phyloP scores from a whole-genome alignment of 2,329 filamentous ascomycete genomes.

The Sporothrix brasiliensis region DNA sequence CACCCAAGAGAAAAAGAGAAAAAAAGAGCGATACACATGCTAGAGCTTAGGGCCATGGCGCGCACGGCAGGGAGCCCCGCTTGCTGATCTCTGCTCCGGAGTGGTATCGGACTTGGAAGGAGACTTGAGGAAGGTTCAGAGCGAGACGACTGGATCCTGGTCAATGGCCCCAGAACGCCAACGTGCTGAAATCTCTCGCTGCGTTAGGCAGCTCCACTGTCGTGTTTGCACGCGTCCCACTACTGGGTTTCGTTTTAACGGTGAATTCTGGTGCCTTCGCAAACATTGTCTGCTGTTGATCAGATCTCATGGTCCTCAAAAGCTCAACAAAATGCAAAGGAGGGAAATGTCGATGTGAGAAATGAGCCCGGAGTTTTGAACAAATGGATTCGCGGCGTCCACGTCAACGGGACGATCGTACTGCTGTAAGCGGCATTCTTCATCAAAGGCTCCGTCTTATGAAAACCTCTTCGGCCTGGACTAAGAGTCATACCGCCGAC shows the following conservation, averaged over 20 bases:
- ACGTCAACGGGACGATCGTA: neutral
- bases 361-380: too few relatives aligned
- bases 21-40: neutral
- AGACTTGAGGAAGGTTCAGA: neutral
- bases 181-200: conserved; percentile 13
- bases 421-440: neutral
- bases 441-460: neutral
- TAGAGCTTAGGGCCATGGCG: neutral
- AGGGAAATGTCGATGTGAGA: neutral
- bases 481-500: conserved; percentile 14
- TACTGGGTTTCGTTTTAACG: conserved; percentile 1
- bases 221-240: conserved; percentile 10
- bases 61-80: conserved; percentile 12
- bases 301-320: neutral
- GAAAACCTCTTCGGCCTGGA: conserved; percentile 10
- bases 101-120: conserved; percentile 12
- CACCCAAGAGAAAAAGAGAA: neutral
- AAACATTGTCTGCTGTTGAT: neutral
- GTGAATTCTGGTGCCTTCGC: neutral
- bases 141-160: neutral
- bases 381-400: neutral
- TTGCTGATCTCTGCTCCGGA: conserved; percentile 19
- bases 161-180: neutral
- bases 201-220: conserved; percentile 24
- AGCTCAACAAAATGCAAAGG: neutral